Evolutionary conservation across 495 filamentous ascomycete species (phyloP).

Genomic region (Xylaria scruposa): DNA sequence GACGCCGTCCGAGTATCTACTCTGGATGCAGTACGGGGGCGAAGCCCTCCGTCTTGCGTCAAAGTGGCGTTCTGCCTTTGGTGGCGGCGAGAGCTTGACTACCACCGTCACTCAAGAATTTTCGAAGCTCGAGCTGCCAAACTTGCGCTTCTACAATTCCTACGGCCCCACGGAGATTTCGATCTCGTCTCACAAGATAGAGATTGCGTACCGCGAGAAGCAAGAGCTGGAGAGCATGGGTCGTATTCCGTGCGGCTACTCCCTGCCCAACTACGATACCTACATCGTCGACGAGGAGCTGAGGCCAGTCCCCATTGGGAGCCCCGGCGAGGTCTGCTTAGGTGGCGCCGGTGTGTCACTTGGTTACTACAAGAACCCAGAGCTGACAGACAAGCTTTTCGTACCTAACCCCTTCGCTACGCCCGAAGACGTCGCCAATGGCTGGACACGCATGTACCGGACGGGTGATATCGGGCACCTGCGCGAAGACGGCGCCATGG

Average conservation of each 20-base stretch:
- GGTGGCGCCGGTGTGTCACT: no score
- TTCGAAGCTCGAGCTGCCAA: constrained; percentile 5
- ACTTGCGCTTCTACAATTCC: constrained; percentile 38
- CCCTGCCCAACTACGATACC: not conserved
- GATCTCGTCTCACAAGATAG: constrained; percentile 22
- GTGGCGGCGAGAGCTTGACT: constrained; percentile 36
- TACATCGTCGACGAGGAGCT: no score
- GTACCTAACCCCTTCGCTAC: constrained; percentile 45
- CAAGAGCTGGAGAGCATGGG: not conserved
- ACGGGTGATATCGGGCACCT: constrained; percentile 49
- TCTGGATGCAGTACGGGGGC: constrained; percentile 32
- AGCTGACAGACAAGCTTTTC: constrained; percentile 40
- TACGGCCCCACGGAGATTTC: constrained; percentile 46
- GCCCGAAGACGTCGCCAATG: constrained; percentile 51
- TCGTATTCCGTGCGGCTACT: constrained; percentile 24
- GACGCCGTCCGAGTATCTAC: constrained; percentile 37
- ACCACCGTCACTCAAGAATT: constrained; percentile 29
- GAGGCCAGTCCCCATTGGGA: no score
- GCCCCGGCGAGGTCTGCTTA: no score
- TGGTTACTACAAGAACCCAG: no score
- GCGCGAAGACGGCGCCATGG: constrained; percentile 39
- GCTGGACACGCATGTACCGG: constrained; percentile 41
- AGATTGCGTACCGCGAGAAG: constrained; percentile 17
- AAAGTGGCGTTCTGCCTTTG: constrained; percentile 36
- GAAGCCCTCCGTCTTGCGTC: not conserved